Base-by-base conservation (phyloP, 495 filamentous ascomycete genomes). In the Daldinia caldariorum region DNA sequence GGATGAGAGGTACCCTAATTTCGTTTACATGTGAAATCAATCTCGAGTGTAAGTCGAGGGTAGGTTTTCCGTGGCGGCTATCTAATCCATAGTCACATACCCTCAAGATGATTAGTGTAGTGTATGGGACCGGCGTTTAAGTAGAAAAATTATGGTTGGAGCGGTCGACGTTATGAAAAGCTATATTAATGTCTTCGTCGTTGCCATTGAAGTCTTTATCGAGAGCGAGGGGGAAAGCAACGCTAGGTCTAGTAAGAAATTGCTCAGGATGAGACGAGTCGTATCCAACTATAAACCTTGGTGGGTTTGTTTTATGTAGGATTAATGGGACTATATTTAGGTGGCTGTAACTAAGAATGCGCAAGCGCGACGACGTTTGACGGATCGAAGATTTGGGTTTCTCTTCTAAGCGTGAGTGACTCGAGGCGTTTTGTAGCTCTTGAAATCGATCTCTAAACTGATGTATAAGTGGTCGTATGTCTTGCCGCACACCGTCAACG, bases 211-310 rank as follows among this genome's bases (percentile, higher is more conserved):
- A 35, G 13, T 61, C 67, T 35, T 57, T 57, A 49, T 65, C 56
- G 2, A 34, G 29, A 8, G 37, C 20, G 14, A 65, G 4, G 2
- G 14, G 4, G 16, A 59, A 7, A 8, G 56, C 47, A 14, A 32
- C 12, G 22, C 65, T 65, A 1, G 61, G 67, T 1, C 43, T n/a
- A 18, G 6, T 7, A 8, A 61, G 55, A 55, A 65, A 56, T 22
- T 38, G 38, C 0, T 61, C 47, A 6, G 56, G 56, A 29, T 65
- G 26, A 41, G 16, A 53, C 12, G 67, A 65, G 22, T 70, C 67
- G 41, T 70, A 70, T 8, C 67, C 55, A 37, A 70, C 67, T 34
- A 70, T 20, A n/a, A 56, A 65, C 34, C 56, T 49, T 10, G 35
- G 61, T 9, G 29, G 50, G 0, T 29, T 37, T 61, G 65, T 61